phyloP scores from a whole-genome alignment of 495 filamentous ascomycete species.

The Aspergillus homomorphus region DNA sequence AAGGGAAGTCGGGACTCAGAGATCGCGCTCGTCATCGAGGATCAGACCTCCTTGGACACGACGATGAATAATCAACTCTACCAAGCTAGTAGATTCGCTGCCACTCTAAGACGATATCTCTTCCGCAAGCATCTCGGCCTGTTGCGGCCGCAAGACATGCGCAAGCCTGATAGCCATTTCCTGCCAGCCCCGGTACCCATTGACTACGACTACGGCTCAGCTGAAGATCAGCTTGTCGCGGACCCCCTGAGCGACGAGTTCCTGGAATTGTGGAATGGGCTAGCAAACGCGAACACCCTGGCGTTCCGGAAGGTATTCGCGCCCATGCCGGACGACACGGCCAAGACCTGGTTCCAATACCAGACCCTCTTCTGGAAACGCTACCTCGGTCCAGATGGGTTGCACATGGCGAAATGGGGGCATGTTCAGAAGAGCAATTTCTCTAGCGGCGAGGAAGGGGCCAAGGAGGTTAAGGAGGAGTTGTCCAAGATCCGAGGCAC shows the following conservation, averaged over 20 bases:
- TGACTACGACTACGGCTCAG: slow-evolving; percentile 75
- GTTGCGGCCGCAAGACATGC: slow-evolving; percentile 65
- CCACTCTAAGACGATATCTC: slow-evolving; percentile 77
- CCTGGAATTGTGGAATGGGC: slow-evolving; percentile 65
- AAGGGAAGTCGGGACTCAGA: slow-evolving; percentile 83
- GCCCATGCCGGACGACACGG: slow-evolving; percentile 74
- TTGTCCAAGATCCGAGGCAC: slow-evolving; percentile 72
- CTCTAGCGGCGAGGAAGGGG: slow-evolving; percentile 54
- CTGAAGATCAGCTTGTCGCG: slow-evolving; percentile 69
- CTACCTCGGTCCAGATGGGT: slow-evolving; percentile 54
- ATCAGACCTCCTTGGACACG: slow-evolving; percentile 64
- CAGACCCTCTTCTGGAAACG: slow-evolving; percentile 78
- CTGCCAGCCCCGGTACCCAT: slow-evolving; percentile 71
- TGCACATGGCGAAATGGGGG: slow-evolving; percentile 59
- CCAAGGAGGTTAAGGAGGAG: slow-evolving; percentile 75
- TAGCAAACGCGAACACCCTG: slow-evolving; percentile 77
- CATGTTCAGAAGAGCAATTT: slow-evolving; percentile 86
- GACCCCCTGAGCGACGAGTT: slow-evolving; percentile 72
- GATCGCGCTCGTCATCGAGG: slow-evolving; percentile 76
- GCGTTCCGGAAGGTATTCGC: slow-evolving; percentile 85
- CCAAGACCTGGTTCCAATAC: slow-evolving; percentile 82
- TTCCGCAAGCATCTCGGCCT: slow-evolving; percentile 92
- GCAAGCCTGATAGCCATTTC: slow-evolving; percentile 65
- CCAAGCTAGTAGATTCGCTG: slow-evolving; percentile 74
- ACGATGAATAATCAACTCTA: slow-evolving; percentile 69